These are phyloP conservation scores for Phytophthora megakarya DNA, from an alignment of 352 stramenopile genomes.

Conservation along the genomic window DNA sequence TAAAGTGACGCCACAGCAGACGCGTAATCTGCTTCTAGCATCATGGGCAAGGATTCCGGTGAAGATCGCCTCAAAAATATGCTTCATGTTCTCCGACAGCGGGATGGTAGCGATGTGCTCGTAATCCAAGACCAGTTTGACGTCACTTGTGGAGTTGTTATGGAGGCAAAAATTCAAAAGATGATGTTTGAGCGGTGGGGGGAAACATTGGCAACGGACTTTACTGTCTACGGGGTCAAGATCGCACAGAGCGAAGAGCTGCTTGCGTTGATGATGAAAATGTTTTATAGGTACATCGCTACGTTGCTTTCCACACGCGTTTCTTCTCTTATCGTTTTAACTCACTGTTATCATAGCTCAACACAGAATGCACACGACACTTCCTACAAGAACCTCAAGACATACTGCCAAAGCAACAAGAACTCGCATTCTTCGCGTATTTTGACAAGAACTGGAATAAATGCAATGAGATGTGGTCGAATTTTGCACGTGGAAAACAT, in stretches of 20 bases:
- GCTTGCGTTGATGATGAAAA: background rate
- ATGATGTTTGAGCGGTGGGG: too few species aligned
- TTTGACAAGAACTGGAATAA: slow-evolving; percentile 27
- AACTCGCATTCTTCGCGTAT: background rate
- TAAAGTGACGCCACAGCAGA: slow-evolving; percentile 14
- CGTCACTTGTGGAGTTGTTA: too few species aligned
- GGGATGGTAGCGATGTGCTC: too few species aligned
- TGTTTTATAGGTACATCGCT: slow-evolving; percentile 20
- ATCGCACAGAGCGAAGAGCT: slow-evolving; percentile 12
- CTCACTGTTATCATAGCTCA: background rate
- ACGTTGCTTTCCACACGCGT: too few species aligned
- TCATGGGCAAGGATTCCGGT: slow-evolving; percentile 9
- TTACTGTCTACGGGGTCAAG: slow-evolving; percentile 15
- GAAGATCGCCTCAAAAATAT: too few species aligned
- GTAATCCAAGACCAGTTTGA: too few species aligned
- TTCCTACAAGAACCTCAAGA: background rate
- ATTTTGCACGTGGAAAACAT: slow-evolving; percentile 3
- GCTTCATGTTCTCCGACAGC: too few species aligned
- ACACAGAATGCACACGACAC: slow-evolving; percentile 2
- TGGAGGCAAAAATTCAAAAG: too few species aligned
- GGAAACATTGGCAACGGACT: too few species aligned
- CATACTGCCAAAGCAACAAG: background rate
- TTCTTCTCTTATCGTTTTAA: background rate
- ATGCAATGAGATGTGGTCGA: slow-evolving; percentile 21
- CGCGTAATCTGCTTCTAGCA: slow-evolving; percentile 12